Conservation (phyloP, 2,329 filamentous ascomycete species). For the Trichoderma sp. region DNA sequence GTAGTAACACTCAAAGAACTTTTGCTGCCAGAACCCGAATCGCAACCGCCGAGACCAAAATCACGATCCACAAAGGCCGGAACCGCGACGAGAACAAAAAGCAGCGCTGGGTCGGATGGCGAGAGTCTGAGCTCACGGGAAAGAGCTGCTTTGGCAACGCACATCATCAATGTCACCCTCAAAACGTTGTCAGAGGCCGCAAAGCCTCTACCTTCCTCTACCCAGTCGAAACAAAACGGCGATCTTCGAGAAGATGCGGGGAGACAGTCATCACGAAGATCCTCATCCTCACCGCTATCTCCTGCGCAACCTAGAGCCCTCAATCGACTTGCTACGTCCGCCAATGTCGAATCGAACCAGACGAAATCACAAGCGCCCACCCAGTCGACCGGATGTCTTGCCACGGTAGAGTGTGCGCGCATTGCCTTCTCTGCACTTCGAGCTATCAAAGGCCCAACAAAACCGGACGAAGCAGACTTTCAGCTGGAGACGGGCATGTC, state of each 20-base stretch:
- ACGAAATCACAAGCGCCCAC: constrained; percentile 28
- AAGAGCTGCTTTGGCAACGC: constrained; percentile 65
- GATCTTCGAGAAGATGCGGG: constrained; percentile 35
- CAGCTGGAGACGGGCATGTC: constrained; percentile 74
- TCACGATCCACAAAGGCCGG: constrained; percentile 29
- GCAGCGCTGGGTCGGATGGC: constrained; percentile 22
- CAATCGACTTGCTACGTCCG: constrained; percentile 56
- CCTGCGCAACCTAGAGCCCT: constrained; percentile 60
- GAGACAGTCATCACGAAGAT: constrained; percentile 48
- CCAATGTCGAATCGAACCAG: constrained; percentile 37
- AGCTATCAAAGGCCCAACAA: constrained; percentile 51
- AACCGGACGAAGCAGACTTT: constrained; percentile 55
- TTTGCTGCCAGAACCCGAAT: constrained; percentile 37
- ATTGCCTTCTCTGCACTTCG: constrained; percentile 64
- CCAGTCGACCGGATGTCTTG: constrained; percentile 47
- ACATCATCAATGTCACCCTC: constrained; percentile 68
- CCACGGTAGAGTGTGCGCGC: constrained; percentile 66
- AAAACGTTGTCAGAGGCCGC: constrained; percentile 66
- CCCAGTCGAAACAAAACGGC: constrained; percentile 35
- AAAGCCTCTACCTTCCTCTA: constrained; percentile 43
- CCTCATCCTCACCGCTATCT: constrained; percentile 56
- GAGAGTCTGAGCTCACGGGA: constrained; percentile 44
- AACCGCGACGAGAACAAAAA: constrained; percentile 28
- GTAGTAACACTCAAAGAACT: constrained; percentile 49
- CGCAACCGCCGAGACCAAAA: constrained; percentile 27